These are phyloP conservation scores for Gynandropsis gynandra DNA, from an alignment of 345 rosid species.

Conservation along the genomic window DNA sequence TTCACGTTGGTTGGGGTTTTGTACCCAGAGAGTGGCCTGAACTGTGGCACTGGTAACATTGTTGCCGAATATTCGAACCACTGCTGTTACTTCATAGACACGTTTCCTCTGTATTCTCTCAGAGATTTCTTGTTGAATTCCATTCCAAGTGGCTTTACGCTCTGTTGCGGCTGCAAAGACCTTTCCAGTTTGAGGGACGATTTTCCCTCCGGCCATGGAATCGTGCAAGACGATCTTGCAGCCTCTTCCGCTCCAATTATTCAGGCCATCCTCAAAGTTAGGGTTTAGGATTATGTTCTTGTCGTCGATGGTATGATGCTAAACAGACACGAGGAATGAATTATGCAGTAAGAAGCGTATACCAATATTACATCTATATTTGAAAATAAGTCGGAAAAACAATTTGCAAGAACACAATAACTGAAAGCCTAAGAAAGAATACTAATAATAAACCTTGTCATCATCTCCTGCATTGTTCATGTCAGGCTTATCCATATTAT, in stretches of 20 bases:
- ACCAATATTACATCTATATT: no score
- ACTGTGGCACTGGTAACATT: slow-evolving; percentile 44
- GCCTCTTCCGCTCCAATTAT: slow-evolving; percentile 78
- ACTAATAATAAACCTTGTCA: slow-evolving; percentile 14
- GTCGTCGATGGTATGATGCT: slow-evolving; percentile 9
- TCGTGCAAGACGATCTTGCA: slow-evolving; percentile 58
- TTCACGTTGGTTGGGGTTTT: slow-evolving; percentile 57
- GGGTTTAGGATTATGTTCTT: slow-evolving; percentile 65
- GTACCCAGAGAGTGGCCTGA: slow-evolving; percentile 74
- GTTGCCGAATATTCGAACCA: slow-evolving; percentile 61
- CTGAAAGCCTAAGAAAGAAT: no score
- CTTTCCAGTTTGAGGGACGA: slow-evolving; percentile 48
- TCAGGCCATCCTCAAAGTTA: slow-evolving; percentile 59
- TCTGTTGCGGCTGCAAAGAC: slow-evolving; percentile 63
- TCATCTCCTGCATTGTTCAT: slow-evolving; percentile 9
- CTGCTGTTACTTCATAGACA: slow-evolving; percentile 55
- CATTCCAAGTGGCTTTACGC: slow-evolving; percentile 72
- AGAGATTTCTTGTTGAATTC: slow-evolving; percentile 82
- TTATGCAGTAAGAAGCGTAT: no score
- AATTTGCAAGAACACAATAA: no score
- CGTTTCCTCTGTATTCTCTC: slow-evolving; percentile 57
- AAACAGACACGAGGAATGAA: background rate
- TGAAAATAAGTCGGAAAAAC: no score
- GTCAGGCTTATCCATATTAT: slow-evolving; percentile 18
- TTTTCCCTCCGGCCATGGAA: slow-evolving; percentile 56